phyloP scores from a whole-genome alignment of 2,329 filamentous ascomycete genomes.

The Pyricularia sp. region DNA sequence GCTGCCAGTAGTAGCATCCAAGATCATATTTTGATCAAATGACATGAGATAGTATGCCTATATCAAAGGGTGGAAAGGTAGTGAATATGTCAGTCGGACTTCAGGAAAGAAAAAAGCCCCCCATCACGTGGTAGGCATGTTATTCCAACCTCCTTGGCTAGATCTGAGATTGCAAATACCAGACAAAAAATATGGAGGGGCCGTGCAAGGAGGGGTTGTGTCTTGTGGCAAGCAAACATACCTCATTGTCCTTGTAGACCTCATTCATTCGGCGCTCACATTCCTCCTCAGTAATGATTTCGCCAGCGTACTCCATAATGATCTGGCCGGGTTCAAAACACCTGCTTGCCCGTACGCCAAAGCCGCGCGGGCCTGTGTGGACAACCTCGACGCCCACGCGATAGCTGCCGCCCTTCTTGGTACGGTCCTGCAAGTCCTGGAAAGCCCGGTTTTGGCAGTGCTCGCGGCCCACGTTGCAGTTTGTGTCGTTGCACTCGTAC shows the following conservation, averaged over 20 bases:
- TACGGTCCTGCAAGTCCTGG: slow-evolving; percentile 64
- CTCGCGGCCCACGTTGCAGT: slow-evolving; percentile 70
- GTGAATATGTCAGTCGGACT: background rate
- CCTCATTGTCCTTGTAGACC: slow-evolving; percentile 87
- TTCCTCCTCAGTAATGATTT: slow-evolving; percentile 92
- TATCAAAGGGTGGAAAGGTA: background rate
- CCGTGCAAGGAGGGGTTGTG: background rate
- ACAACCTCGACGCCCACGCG: slow-evolving; percentile 92
- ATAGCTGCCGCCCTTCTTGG: slow-evolving; percentile 72
- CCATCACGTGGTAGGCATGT: background rate
- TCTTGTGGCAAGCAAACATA: slow-evolving; percentile 30
- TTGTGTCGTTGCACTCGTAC: slow-evolving; percentile 88
- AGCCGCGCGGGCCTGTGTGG: slow-evolving; percentile 80
- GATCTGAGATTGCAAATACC: background rate
- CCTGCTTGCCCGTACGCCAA: slow-evolving; percentile 84
- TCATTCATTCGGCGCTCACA: slow-evolving; percentile 91
- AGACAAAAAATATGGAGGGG: background rate
- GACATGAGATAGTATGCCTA: slow-evolving; percentile 98
- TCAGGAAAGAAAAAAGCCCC: background rate
- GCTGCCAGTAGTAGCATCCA: slow-evolving; percentile 90
- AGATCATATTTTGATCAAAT: slow-evolving; percentile 97
- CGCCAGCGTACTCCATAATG: slow-evolving; percentile 96
- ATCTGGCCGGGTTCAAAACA: slow-evolving; percentile 85
- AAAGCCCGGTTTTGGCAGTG: slow-evolving; percentile 83
- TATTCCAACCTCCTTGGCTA: slow-evolving; percentile 6